Base-by-base conservation (phyloP, 495 filamentous ascomycete genomes). In the Podospora tetraspora region DNA sequence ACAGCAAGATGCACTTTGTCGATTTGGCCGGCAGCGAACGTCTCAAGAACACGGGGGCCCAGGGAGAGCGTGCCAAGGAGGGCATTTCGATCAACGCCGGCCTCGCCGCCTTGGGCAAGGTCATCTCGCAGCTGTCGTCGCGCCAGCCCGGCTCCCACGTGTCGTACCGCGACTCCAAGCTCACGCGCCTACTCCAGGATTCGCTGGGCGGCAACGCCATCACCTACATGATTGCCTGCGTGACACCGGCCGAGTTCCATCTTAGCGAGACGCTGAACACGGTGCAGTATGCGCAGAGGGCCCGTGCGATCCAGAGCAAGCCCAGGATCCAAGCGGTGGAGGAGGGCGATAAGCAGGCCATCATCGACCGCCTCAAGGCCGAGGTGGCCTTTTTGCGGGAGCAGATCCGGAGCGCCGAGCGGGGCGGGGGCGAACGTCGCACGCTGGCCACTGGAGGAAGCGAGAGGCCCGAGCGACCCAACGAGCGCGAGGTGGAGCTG, bases 221-320 rank as follows among this genome's bases (percentile, higher is more conserved):
- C 73, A 99, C 95, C 1, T 99, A 98, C 79, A 97, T 99, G 95
- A 94, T 99, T 81, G 95, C 95, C 30, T 99, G 95, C 80, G 94
- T 99, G 25, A 98, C 92, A 7, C 95, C 94, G 7, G 93, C 93
- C 16, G 94, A 97, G 74, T 99, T 98, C 76, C 94, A 99, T 78
- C 83, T 98, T 21, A 98, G 94, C 80, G 95, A 99, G 79, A 98
- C 95, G 1, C 82, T 99, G 57, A 99, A 99, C 77, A 99, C 95
- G 0, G 91, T 99, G 24, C 89, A 97, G 77, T 99, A 99, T 79
- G 95, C 95, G 27, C 95, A 97, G 81, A 89, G 95, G 68, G 96
- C 95, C 66, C 88, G 95, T 75, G 92, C 92, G 0, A 99, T 99
- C 68, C 95, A 99, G 81, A 97, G 92, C 83, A 97, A 97, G 74